Percentiles rank a stretch among this genome's conserved stretches.
phyloP scores from a whole-genome alignment of 2,329 filamentous ascomycete species.

The Fusarium dlaminii region DNA sequence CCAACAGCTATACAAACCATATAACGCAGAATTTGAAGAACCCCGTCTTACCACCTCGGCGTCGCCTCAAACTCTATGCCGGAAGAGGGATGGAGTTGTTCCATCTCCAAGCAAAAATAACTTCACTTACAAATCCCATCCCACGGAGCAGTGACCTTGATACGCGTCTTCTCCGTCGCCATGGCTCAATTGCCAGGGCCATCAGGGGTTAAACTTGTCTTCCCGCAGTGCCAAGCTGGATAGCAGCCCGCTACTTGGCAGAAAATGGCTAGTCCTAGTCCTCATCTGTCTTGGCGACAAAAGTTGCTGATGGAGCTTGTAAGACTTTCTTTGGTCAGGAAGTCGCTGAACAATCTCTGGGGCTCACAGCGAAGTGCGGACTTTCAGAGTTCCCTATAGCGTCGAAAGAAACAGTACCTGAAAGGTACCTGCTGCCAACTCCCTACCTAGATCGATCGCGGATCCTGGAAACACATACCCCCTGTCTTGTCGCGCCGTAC shows the following conservation, averaged over 20 bases:
- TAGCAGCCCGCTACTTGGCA: slow-evolving; percentile 20
- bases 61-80: background rate
- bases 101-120: background rate
- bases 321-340: background rate
- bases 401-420: slow-evolving; percentile 6
- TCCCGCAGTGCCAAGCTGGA: slow-evolving; percentile 27
- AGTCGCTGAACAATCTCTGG: background rate
- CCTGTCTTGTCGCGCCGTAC: slow-evolving; percentile 27
- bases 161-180: slow-evolving; percentile 23
- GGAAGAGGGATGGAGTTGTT: background rate
- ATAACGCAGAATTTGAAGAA: background rate
- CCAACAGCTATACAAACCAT: background rate
- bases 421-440: slow-evolving; percentile 5
- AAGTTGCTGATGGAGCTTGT: slow-evolving; percentile 8
- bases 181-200: slow-evolving; percentile 23
- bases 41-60: background rate
- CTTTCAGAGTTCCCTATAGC: background rate
- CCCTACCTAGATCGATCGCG: slow-evolving; percentile 32
- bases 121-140: slow-evolving; percentile 17
- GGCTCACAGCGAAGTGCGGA: background rate
- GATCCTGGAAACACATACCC: slow-evolving; percentile 20
- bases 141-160: slow-evolving; percentile 5
- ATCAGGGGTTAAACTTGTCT: slow-evolving; percentile 28
- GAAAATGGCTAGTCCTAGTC: slow-evolving; percentile 11
- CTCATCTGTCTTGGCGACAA: slow-evolving; percentile 7